Evolutionary conservation across 495 filamentous ascomycete genomes (phyloP), one percentile per base, ranked within the genome.

Genomic region (Patellaria atrata): DNA sequence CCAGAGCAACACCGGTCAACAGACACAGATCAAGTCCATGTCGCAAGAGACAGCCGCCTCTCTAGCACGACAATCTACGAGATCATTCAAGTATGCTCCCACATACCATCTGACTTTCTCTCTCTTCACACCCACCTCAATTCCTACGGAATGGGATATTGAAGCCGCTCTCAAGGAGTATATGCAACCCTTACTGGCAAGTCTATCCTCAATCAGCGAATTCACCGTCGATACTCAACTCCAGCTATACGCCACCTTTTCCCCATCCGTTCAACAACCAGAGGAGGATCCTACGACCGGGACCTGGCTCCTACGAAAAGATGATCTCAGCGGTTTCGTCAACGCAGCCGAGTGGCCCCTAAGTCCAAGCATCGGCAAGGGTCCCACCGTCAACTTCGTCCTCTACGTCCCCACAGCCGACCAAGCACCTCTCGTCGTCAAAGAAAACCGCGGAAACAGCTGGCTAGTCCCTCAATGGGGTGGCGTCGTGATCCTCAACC

Each of bases 381-480:
- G 85, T 1, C 87, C 89, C 22, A 94, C 89, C 0, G 70, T 97
- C 44, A 96, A 96, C 60, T 96, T 97, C 47, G 73, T 94, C 34
- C 64, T 96, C 14, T 96, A 87, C 47, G 74, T 92, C 8, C 77
- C 78, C 4, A 54, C 64, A 17, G 55, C 58, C n/a, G 54, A 57
- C 3, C 70, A 73, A 34, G 65, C 70, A 0, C 78, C 78, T 9
- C 63, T 81, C 27, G 65, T 78, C 9, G 70, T 83, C 27, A 72
- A 75, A 45, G 73, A 73, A 19, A 72, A 69, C 31, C 69, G 70
- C n/a, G 79, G 76, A 1, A 85, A 78, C 23, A 89, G 82, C 36
- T 97, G 86, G 81, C 65, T 96, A 30, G 75, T 96, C 13, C 91
- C 91, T 0, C 89, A 97, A 63, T 96, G 91, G 91, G 89, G 89